phyloP scores from a whole-genome alignment of 768 basidiomycete species.

The Paxillus ammoniavirescens region DNA sequence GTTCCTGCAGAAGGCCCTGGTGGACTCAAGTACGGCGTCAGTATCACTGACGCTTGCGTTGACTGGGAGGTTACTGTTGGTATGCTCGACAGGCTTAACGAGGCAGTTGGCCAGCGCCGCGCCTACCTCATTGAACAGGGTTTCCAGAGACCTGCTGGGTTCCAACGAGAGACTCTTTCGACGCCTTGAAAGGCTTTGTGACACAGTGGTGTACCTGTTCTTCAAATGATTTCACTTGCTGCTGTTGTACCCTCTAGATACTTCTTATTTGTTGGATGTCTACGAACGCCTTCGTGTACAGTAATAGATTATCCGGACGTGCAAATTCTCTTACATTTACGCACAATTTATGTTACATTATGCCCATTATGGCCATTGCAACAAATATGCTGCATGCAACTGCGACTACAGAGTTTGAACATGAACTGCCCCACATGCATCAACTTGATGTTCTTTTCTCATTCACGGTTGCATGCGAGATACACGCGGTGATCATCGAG shows the following conservation, averaged over 20 bases:
- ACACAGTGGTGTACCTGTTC: background rate
- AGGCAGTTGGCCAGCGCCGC: constrained; percentile 33
- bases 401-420: too few species aligned
- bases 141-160: constrained; percentile 26
- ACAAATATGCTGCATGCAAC: too few species aligned
- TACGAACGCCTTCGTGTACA: background rate
- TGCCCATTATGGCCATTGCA: background rate
- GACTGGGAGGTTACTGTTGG: constrained; percentile 76
- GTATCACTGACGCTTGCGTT: constrained; percentile 92
- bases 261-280: background rate
- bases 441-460: too few species aligned
- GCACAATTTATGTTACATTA: background rate
- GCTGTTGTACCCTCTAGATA: background rate
- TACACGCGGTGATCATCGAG: too few species aligned
- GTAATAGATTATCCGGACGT: background rate
- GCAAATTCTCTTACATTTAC: background rate
- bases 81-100: constrained; percentile 74
- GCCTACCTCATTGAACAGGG: constrained; percentile 22
- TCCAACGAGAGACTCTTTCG: constrained; percentile 17
- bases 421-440: too few species aligned
- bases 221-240: background rate
- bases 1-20: constrained; percentile 71
- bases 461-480: too few species aligned
- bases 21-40: constrained; percentile 74
- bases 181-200: constrained; percentile 9